A percentile compares a stretch with the other conserved stretches of the same genome.
Evolutionary conservation across 2,329 filamentous ascomycete genomes (phyloP).

Genomic region (Alternaria consortialis): DNA sequence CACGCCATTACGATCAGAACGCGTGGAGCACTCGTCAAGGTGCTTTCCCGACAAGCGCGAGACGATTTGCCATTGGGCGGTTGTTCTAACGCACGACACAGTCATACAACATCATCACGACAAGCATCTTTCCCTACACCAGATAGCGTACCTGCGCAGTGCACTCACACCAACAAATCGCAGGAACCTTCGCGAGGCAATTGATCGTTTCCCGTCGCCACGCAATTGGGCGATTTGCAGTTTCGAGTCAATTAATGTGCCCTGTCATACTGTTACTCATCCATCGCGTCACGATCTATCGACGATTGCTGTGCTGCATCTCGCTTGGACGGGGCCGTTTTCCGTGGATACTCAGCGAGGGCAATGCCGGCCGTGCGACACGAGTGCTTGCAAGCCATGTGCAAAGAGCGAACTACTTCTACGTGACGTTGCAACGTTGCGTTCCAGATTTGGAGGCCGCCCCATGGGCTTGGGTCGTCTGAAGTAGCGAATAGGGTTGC

Average conservation of each 20-base stretch:
- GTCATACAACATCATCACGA: constrained; percentile 44
- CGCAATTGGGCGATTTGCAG: constrained; percentile 15
- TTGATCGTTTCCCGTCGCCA: constrained; percentile 19
- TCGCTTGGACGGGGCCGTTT: constrained; percentile 18
- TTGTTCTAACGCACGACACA: constrained; percentile 27
- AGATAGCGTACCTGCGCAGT: constrained; percentile 28
- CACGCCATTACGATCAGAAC: constrained; percentile 13
- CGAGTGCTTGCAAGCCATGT: constrained; percentile 17
- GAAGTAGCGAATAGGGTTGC: constrained; percentile 19
- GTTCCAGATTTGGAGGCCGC: constrained; percentile 27
- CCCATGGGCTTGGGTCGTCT: constrained; percentile 21
- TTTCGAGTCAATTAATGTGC: constrained; percentile 32
- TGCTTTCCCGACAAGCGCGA: constrained; percentile 16
- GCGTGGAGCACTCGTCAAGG: constrained; percentile 1
- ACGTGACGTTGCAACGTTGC: constrained; percentile 39
- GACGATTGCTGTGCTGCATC: constrained; percentile 11
- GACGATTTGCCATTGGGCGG: constrained; percentile 27
- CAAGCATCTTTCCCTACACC: constrained; percentile 13
- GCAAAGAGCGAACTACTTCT: constrained; percentile 22
- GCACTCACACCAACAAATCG: constrained; percentile 14
- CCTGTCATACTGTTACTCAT: constrained; percentile 26
- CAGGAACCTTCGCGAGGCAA: constrained; percentile 19
- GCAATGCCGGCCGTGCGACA: constrained; percentile 18
- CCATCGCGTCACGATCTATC: constrained; percentile 1
- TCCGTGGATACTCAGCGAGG: constrained; percentile 15